These are phyloP conservation scores for Neurospora sp. DNA, from an alignment of 495 filamentous ascomycete species.

Conservation along the genomic window DNA sequence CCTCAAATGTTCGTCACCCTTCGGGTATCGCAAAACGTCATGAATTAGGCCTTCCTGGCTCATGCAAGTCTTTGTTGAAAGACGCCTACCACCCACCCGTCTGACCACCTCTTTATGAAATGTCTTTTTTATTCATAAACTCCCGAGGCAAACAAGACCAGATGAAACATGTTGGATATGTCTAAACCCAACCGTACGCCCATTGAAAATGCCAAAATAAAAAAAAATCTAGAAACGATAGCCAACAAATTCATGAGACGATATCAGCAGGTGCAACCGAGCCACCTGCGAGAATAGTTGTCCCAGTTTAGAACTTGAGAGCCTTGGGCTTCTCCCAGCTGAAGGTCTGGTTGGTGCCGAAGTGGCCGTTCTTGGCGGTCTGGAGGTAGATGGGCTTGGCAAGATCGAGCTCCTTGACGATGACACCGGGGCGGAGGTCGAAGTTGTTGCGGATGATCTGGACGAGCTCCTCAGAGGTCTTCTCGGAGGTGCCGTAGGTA, in stretches of 20 bases:
- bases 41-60: constrained; percentile 23
- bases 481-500: constrained; percentile 69
- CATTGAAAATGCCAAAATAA: constrained; percentile 13
- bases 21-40: constrained; percentile 27
- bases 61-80: constrained; percentile 37
- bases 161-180: constrained; percentile 19
- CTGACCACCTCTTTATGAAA: constrained; percentile 12
- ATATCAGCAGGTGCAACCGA: constrained; percentile 28
- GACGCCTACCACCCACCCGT: constrained; percentile 19
- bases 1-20: constrained; percentile 23
- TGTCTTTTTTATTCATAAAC: constrained; percentile 17
- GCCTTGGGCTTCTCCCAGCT: constrained; percentile 96
- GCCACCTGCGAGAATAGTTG: constrained; percentile 20
- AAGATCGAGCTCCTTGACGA: constrained; percentile 94
- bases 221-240: constrained; percentile 7
- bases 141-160: constrained; percentile 17
- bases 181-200: constrained; percentile 32
- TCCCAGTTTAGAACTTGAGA: constrained; percentile 65
- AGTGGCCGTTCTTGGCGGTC: constrained; percentile 99
- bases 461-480: constrained; percentile 71
- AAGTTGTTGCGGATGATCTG: constrained; percentile 92
- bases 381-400: constrained; percentile 93
- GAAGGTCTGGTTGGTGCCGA: constrained; percentile 92
- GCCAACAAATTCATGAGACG: constrained; percentile 18
- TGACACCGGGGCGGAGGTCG: constrained; percentile 93